A percentile compares a stretch with the other conserved stretches of the same genome.
Evolutionary conservation across 192 early-diverging fungal species (phyloP).

Genomic region (Linnemannia zychae): DNA sequence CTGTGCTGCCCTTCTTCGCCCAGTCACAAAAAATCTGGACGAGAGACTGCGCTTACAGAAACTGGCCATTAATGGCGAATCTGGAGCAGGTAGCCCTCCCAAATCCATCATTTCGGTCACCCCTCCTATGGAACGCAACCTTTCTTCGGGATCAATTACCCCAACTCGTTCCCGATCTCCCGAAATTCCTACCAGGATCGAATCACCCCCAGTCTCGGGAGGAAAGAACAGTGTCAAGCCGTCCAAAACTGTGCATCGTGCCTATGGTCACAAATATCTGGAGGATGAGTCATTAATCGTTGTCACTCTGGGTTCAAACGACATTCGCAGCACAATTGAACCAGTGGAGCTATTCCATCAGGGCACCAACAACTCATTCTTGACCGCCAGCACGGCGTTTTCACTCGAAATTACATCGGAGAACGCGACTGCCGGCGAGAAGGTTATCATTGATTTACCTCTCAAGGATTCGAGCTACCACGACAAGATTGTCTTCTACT

Average conservation of each 20-base stretch:
- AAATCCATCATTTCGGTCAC: neutral
- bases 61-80: neutral
- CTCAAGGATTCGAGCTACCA: constrained; percentile 61
- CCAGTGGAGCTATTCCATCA: constrained; percentile 63
- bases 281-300: constrained; percentile 71
- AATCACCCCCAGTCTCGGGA: constrained; percentile 27
- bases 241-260: constrained; percentile 60
- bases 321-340: constrained; percentile 59
- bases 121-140: constrained; percentile 2
- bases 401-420: constrained; percentile 71
- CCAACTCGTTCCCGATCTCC: constrained; percentile 25
- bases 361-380: constrained; percentile 32
- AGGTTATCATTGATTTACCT: constrained; percentile 68
- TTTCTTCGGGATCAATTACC: neutral
- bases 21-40: constrained; percentile 44
- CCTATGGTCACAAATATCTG: constrained; percentile 74
- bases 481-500: constrained; percentile 71
- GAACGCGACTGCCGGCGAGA: constrained; percentile 70
- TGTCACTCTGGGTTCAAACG: constrained; percentile 75
- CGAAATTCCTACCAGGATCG: neutral
- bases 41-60: constrained; percentile 22
- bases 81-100: constrained; percentile 16
- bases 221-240: constrained; percentile 30
- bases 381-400: constrained; percentile 50
- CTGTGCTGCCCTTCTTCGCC: constrained; percentile 64